phyloP scores from a whole-genome alignment of 306 rosid species.

The Corylus americana region DNA sequence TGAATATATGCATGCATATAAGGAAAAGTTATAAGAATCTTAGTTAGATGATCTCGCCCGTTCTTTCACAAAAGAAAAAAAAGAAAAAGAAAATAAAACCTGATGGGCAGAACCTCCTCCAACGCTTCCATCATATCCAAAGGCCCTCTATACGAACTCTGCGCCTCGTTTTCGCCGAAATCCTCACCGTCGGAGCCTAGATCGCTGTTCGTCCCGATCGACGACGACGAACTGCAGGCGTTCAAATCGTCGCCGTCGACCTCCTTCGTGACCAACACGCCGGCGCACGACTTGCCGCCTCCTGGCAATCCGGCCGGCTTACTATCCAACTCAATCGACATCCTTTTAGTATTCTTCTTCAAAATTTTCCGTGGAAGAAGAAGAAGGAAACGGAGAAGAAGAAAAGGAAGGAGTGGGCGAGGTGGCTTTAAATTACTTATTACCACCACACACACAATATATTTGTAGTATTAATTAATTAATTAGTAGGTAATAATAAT shows the following conservation, averaged over 20 bases:
- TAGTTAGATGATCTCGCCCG: too few relatives aligned
- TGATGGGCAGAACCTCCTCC: constrained; percentile 78
- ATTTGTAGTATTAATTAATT: too few relatives aligned
- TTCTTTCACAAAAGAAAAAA: neutral
- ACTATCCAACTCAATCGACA: constrained; percentile 41
- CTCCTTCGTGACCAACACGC: neutral
- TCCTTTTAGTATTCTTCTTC: constrained; percentile 3
- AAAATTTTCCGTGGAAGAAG: too few relatives aligned
- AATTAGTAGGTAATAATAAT: too few relatives aligned
- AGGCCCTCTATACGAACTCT: constrained; percentile 67
- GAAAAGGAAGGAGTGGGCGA: neutral
- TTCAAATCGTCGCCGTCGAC: constrained; percentile 11
- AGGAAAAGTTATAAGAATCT: too few relatives aligned
- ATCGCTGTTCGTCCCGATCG: constrained; percentile 92
- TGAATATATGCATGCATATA: too few relatives aligned
- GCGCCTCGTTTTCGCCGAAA: constrained; percentile 57
- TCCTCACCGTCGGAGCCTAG: constrained; percentile 45
- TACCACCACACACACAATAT: too few relatives aligned
- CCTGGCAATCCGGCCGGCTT: neutral
- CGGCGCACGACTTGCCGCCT: constrained; percentile 6
- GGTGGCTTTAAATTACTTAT: too few relatives aligned
- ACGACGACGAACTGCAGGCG: constrained; percentile 62
- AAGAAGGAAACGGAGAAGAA: neutral
- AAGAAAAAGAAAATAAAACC: constrained; percentile 33
- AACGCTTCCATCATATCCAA: constrained; percentile 69